Conservation (phyloP, 169 alveolate species). For the Pseudocohnilembus persalinus region DNA sequence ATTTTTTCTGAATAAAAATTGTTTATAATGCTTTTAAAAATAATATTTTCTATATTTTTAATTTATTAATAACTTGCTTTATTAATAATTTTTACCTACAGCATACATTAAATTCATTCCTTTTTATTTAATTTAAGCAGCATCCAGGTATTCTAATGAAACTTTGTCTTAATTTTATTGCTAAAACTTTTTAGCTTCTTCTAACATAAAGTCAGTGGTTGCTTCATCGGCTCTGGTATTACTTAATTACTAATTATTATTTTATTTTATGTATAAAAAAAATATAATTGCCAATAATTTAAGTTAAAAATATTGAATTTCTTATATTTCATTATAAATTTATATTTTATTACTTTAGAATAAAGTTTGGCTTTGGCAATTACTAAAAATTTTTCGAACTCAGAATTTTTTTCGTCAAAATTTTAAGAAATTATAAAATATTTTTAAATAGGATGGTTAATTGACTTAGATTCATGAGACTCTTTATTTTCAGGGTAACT, state of each 20-base stretch:
- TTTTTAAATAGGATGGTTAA: background rate
- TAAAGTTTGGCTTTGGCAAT: background rate
- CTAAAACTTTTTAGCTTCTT: background rate
- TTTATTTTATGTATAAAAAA: too few species aligned
- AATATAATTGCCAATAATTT: too few species aligned
- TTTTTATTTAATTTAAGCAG: slow-evolving; percentile 10
- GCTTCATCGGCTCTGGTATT: background rate
- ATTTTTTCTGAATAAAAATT: too few species aligned
- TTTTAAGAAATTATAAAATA: too few species aligned
- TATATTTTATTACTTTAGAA: background rate
- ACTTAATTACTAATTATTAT: background rate
- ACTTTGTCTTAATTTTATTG: background rate
- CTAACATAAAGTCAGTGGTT: background rate
- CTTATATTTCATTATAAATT: too few species aligned
- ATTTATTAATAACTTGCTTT: too few species aligned
- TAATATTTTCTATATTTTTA: too few species aligned
- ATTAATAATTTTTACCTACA: slow-evolving; percentile 38
- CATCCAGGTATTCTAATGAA: background rate
- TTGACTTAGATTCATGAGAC: background rate
- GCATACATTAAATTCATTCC: slow-evolving; percentile 22
- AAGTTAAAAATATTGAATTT: background rate
- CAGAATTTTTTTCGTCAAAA: background rate
- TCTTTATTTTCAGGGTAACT: background rate
- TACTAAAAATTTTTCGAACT: too few species aligned
- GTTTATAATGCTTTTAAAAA: too few species aligned